These are phyloP conservation scores for Solanum lycopersicoides DNA, from an alignment of 257 asterid genomes.

Conservation along the genomic window DNA sequence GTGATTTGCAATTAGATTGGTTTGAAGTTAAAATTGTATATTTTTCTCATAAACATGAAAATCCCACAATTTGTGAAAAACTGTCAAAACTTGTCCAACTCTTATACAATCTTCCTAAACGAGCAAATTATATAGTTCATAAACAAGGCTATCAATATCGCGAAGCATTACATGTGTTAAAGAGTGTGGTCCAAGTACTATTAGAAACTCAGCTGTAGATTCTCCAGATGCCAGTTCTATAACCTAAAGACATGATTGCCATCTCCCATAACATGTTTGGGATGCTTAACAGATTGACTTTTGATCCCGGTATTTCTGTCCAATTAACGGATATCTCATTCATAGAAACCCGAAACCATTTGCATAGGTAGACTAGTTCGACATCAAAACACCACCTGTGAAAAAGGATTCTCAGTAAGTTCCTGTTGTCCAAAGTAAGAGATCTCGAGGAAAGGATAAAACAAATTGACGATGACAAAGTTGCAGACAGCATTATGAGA, in stretches of 20 bases:
- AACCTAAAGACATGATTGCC: slow-evolving; percentile 88
- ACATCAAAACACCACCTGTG: slow-evolving; percentile 98
- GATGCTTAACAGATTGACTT: slow-evolving; percentile 75
- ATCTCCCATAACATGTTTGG: slow-evolving; percentile 97
- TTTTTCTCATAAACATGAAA: not conserved
- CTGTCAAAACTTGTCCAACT: not conserved
- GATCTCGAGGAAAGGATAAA: not conserved
- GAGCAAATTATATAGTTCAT: not conserved
- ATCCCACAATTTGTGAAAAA: no score
- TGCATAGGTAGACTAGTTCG: slow-evolving; percentile 81
- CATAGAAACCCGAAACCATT: slow-evolving; percentile 56
- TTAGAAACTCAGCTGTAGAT: slow-evolving; percentile 30
- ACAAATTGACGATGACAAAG: not conserved
- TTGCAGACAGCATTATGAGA: not conserved
- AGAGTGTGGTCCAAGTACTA: not conserved
- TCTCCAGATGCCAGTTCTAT: slow-evolving; percentile 83
- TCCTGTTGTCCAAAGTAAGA: not conserved
- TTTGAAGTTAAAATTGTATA: not conserved
- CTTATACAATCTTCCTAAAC: not conserved
- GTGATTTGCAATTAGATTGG: no score
- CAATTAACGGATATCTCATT: slow-evolving; percentile 79
- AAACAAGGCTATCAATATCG: not conserved
- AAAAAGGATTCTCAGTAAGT: not conserved
- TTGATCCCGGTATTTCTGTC: slow-evolving; percentile 92
- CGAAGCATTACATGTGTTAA: not conserved